These are phyloP conservation scores for Cyberlindnera amylophila DNA, from an alignment of 805 yeast species.

Conservation along the genomic window DNA sequence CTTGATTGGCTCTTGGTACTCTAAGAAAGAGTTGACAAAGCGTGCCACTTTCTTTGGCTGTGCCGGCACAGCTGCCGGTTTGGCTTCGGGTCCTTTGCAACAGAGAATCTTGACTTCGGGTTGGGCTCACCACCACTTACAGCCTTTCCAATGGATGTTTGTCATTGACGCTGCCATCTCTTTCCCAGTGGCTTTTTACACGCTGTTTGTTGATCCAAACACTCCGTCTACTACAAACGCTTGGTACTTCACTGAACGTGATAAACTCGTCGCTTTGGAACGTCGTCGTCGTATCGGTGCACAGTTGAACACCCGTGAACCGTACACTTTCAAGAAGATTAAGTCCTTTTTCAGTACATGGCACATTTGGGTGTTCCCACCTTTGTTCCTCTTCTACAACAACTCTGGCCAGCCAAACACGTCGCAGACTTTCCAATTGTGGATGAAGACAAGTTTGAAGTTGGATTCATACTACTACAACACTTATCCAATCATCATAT, in stretches of 20 bases:
- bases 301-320: slow-evolving; percentile 37
- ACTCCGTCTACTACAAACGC: slow-evolving; percentile 42
- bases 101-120: slow-evolving; percentile 28
- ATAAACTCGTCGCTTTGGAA: slow-evolving; percentile 43
- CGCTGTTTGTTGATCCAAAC: slow-evolving; percentile 42
- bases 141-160: slow-evolving; percentile 45
- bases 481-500: slow-evolving; percentile 37
- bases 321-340: too few relatives aligned
- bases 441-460: slow-evolving; percentile 39
- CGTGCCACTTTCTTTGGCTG: slow-evolving; percentile 33
- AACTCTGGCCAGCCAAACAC: too few relatives aligned
- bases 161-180: slow-evolving; percentile 41
- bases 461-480: slow-evolving; percentile 35
- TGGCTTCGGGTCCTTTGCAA: slow-evolving; percentile 23
- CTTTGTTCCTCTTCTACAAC: too few relatives aligned
- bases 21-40: slow-evolving; percentile 33
- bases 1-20: slow-evolving; percentile 36
- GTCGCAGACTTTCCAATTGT: slow-evolving; percentile 30
- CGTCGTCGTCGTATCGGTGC: slow-evolving; percentile 41
- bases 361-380: too few relatives aligned
- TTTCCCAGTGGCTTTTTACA: slow-evolving; percentile 41
- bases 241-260: slow-evolving; percentile 40
- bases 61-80: slow-evolving; percentile 33
- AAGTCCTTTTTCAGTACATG: too few relatives aligned
- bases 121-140: slow-evolving; percentile 24